Evolutionary conservation across 1,284 basidiomycete species (phyloP).

Genomic region (Leccinum pseudoinsigne): DNA sequence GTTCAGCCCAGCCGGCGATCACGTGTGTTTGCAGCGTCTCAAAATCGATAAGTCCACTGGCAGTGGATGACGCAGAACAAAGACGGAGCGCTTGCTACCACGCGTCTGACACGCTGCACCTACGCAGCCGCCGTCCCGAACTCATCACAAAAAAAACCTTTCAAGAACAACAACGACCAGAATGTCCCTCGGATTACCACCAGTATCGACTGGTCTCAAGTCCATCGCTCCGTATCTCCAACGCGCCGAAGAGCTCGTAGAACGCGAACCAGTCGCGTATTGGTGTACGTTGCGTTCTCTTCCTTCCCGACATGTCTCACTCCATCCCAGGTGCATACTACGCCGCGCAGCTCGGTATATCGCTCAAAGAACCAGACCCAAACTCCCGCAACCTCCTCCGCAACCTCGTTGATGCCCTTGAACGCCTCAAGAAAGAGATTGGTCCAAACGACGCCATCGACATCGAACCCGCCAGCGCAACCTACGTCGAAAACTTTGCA

Average conservation of each 20-base stretch:
- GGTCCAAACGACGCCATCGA: slow-evolving; percentile 81
- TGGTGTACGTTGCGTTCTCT: slow-evolving; percentile 72
- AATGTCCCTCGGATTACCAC: slow-evolving; percentile 51
- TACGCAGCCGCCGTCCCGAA: background rate
- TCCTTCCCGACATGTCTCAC: background rate
- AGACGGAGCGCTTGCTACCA: slow-evolving; percentile 9
- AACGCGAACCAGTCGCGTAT: slow-evolving; percentile 85
- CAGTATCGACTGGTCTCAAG: slow-evolving; percentile 59
- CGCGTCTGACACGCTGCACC: slow-evolving; percentile 18
- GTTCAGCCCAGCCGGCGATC: too few relatives aligned
- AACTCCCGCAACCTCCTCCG: slow-evolving; percentile 73
- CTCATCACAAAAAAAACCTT: slow-evolving; percentile 4
- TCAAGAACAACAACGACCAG: background rate
- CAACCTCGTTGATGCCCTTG: slow-evolving; percentile 76
- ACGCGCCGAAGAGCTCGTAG: slow-evolving; percentile 82
- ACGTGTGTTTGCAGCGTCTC: too few relatives aligned
- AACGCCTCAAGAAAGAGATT: slow-evolving; percentile 78
- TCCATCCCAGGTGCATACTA: slow-evolving; percentile 73
- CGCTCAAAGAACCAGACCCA: slow-evolving; percentile 57
- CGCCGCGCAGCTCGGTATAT: slow-evolving; percentile 87
- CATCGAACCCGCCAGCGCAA: slow-evolving; percentile 78
- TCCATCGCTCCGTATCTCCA: slow-evolving; percentile 80
- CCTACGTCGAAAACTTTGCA: slow-evolving; percentile 95
- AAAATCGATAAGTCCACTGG: too few relatives aligned
- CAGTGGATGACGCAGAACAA: slow-evolving; percentile 4